Base-by-base conservation (phyloP, 306 rosid genomes). In the Corylus avellana region DNA sequence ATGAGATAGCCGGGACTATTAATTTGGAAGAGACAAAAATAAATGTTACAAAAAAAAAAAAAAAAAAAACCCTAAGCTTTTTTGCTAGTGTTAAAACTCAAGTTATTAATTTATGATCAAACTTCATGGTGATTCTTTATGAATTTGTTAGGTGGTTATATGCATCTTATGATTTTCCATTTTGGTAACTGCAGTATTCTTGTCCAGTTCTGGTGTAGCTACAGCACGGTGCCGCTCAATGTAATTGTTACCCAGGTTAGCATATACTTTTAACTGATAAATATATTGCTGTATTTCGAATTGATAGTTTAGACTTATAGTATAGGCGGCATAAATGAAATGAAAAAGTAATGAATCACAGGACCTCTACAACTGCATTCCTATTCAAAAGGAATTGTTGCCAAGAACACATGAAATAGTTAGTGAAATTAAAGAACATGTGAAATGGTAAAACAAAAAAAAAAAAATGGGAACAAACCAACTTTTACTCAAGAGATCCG, bases 201-300 rank as follows among this genome's bases (percentile, higher is more conserved):
- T 83, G 94, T 91, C 88, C 98, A 95, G 87, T 92, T 95, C 84
- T 95, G 98, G 97, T 92, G 98, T 81, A 95, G 98, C 92, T 90
- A 93, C 83, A 84, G 91, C 93, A 91, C 98, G 4, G 97, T 89
- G 75, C 98, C 98, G 72, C 87, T 95, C n/a, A 95, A 95, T 80
- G 78, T 91, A 16, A 92, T 95, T 85, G 93, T 95, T 75, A 90
- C 96, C 1, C 97, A 89, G 98, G 98, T 92, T 85, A 53, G 84
- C 72, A 76, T 80, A 48, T 47, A 16, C 66, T 80, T 84, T 75
- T 57, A 22, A 51, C 25, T 73, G 29, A 18, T 57, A 47, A 4
- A 67, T 12, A 48, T 48, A 9, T 57, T 5, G 48, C 12, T 10
- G 2, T 49, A 68, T 25, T 35, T 56, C 35, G 1, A 66, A 67